Base-by-base conservation (phyloP, 1,284 basidiomycete genomes). In the Ustilago shanxiensis region DNA sequence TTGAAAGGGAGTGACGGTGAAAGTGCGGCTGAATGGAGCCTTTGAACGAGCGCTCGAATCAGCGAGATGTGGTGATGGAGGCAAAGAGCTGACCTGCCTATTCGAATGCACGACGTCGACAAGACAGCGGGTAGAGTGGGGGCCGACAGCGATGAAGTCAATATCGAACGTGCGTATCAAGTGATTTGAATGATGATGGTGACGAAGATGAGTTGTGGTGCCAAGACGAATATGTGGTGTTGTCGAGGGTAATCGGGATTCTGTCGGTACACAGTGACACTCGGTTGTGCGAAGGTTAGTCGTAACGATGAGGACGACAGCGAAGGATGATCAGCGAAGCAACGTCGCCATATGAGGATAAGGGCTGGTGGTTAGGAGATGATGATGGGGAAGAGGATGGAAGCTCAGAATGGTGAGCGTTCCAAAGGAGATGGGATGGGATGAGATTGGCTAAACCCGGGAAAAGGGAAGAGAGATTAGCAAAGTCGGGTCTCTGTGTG, bases 21-120 rank as follows among this genome's bases (percentile, higher is more conserved):
- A 20, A 52, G 47, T 24, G 58, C 66, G 72, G 72, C 72, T 74
- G 60, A 74, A 74, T 69, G 56, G 66, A 74, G 72, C 72, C 72
- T 74, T 49, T 44, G 3, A 16, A 41, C 9, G 22, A 26, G 20
- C 1, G 26, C 13, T 39, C 41, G 2, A 28, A 54, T 47, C 47
- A 66, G 49, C 29, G 39, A 39, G 47, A 49, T 49, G 65, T 64
- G 39, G 20, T 57, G 37, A 22, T 9, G 2, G 31, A 47, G 6
- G 6, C 18, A 28, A 10, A 50, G 0, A 4, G 20, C 29, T 35
- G 45, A 29, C 64, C 60, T 58, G 63, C 39, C 60, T n/a, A 16
- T 44, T n/a, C 31, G 52, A 28, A 16, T 16, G 41, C 22, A 20
- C 10, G 37, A 54, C 33, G n/a, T n/a, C n/a, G 52, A 22, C 45